Evolutionary conservation across 2,329 filamentous ascomycete genomes (phyloP), one percentile per base, ranked within the genome.

Genomic region (Trichophyton equinum): DNA sequence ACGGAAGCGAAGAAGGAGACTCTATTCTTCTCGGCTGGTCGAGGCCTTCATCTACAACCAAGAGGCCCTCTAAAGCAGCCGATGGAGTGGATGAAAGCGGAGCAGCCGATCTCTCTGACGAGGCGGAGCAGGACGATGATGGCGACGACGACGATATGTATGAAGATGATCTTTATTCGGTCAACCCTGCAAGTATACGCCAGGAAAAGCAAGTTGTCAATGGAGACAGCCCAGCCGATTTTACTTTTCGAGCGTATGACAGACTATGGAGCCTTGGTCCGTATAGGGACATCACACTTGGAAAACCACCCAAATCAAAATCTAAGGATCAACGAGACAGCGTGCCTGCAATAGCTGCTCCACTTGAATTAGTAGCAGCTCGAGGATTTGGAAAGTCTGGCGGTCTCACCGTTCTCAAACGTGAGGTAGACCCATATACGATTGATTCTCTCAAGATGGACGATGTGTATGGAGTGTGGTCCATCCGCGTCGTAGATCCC

Each of bases 1-100:
- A 95, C 25, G 94, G 92, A 11, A 95, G 89, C 68, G 89, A 95
- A 69, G 83, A 86, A 60, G 82, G 85, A 7, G 89, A 97, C 66
- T 95, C 92, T 0, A 72, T 89, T 1, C 79, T 99, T 3, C 71
- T 99, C 27, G 86, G 88, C 22, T 96, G 91, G 87, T 84, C 82
- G 42, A 82, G 82, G 64, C 87, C 86, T 66, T 81, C 85, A 60
- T 75, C 77, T 9, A 82, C 84, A 63, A 67, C 78, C 2, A 82
- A 82, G 85, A 85, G 67, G 79, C 82, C 78, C 68, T 84, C 77
- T 68, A 71, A 73, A 64, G 68, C 78, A 46, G 73, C 62, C 18
- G 60, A 69, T 4, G 64, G 69, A 46, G 75, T 77, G 13, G 51
- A 20, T 46, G 60, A 60, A 18, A 38, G 56, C n/a, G 51, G 53